Evolutionary conservation across 306 rosid species (phyloP).

Genomic region (Casuarina cunninghamiana): DNA sequence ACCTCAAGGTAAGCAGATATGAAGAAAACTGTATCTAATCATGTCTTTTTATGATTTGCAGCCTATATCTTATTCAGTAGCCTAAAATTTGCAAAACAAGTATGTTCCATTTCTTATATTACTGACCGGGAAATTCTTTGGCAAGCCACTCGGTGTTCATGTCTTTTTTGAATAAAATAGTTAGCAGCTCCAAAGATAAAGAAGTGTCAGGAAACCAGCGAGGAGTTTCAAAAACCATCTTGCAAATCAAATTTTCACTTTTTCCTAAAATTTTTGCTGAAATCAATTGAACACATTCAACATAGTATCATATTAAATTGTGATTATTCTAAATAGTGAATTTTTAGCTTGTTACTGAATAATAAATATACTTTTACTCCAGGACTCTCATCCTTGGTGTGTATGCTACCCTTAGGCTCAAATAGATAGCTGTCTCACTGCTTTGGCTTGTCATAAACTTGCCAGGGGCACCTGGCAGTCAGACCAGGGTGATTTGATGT

Average conservation of each 20-base stretch:
- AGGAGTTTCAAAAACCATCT: not conserved
- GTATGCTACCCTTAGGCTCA: not conserved
- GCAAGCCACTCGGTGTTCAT: not conserved
- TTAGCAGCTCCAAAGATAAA: not conserved
- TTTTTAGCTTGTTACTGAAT: not conserved
- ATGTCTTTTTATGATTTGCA: not conserved
- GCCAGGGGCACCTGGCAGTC: no score
- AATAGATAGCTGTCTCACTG: not conserved
- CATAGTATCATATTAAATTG: not conserved
- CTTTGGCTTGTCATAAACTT: not conserved
- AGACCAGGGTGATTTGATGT: not conserved
- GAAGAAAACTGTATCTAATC: not conserved
- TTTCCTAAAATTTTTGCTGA: not conserved
- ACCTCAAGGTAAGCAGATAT: constrained; percentile 56
- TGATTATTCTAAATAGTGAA: not conserved
- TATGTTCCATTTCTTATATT: not conserved
- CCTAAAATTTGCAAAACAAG: no score
- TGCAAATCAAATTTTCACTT: not conserved
- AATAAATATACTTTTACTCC: not conserved
- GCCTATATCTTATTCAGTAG: not conserved
- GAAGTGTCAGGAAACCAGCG: not conserved
- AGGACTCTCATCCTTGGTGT: not conserved
- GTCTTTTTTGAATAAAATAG: not conserved
- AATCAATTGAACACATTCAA: not conserved
- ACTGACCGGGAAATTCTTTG: not conserved